Conservation (phyloP, 192 early-diverging fungal species). For the Powellomyces hirtus region DNA sequence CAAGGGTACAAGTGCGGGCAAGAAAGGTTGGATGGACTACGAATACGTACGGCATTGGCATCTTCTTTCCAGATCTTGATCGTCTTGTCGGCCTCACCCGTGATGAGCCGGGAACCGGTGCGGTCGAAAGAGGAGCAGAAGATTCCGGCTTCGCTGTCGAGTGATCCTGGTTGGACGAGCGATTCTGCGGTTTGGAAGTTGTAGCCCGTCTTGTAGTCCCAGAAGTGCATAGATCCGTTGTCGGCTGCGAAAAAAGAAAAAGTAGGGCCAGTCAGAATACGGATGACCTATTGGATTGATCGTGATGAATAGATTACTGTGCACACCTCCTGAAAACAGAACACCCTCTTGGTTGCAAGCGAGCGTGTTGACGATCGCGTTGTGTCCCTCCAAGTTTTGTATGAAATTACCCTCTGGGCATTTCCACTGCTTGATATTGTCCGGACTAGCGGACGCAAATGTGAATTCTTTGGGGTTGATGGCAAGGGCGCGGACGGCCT, state of each 20-base stretch:
- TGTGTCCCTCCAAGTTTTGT: slow-evolving; percentile 86
- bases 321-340: slow-evolving; percentile 84
- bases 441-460: slow-evolving; percentile 80
- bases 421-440: slow-evolving; percentile 97
- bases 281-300: not conserved
- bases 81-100: slow-evolving; percentile 98
- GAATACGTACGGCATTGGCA: slow-evolving; percentile 65
- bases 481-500: slow-evolving; percentile 87
- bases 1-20: not conserved
- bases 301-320: not conserved
- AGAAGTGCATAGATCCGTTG: slow-evolving; percentile 95
- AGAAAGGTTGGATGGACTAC: too few relatives aligned
- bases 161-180: slow-evolving; percentile 89
- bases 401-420: slow-evolving; percentile 93
- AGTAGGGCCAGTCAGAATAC: not conserved
- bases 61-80: slow-evolving; percentile 98
- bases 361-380: slow-evolving; percentile 88
- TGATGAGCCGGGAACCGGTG: slow-evolving; percentile 92
- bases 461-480: slow-evolving; percentile 92
- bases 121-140: slow-evolving; percentile 95
- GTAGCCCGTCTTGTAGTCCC: slow-evolving; percentile 95
- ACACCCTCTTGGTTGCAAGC: slow-evolving; percentile 89
- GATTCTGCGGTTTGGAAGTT: slow-evolving; percentile 91
- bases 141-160: slow-evolving; percentile 94
- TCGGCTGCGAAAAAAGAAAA: slow-evolving; percentile 57